Percentiles rank a stretch among this genome's conserved stretches.
Evolutionary conservation across 257 asterid species (phyloP).

Genomic region (Penstemon barbatus): DNA sequence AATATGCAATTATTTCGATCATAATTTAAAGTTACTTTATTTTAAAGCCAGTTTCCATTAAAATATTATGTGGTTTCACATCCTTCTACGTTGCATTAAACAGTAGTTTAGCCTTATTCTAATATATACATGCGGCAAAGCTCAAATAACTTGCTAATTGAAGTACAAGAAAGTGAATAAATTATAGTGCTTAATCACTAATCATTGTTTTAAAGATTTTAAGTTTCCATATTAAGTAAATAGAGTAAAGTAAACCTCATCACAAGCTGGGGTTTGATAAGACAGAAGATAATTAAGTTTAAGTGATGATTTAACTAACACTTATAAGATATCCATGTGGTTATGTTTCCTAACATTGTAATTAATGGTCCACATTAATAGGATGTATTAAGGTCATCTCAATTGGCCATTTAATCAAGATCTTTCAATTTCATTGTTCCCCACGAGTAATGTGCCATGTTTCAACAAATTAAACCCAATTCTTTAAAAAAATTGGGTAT

Average conservation of each 20-base stretch:
- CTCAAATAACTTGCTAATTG: neutral
- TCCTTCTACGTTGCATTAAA: neutral
- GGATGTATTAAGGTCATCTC: constrained; percentile 57
- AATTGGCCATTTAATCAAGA: constrained; percentile 42
- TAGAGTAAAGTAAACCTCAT: constrained; percentile 31
- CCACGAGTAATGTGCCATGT: constrained; percentile 50
- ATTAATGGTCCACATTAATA: constrained; percentile 52
- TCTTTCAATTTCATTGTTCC: constrained; percentile 51
- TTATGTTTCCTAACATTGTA: constrained; percentile 58
- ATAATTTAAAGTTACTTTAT: constrained; percentile 28
- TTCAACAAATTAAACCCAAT: constrained; percentile 13
- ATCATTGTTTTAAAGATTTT: constrained; percentile 42
- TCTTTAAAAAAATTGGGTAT: neutral
- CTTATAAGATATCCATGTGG: constrained; percentile 69
- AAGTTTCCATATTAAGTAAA: constrained; percentile 44
- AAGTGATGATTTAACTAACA: constrained; percentile 62
- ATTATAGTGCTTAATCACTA: constrained; percentile 18
- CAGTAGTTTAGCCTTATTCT: constrained; percentile 1
- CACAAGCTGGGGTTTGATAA: constrained; percentile 42
- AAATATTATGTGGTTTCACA: neutral
- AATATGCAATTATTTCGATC: neutral
- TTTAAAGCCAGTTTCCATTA: constrained; percentile 31
- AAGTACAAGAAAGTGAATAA: neutral
- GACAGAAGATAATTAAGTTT: constrained; percentile 51
- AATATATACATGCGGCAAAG: constrained; percentile 28